Conservation (phyloP, 1,284 basidiomycete genomes). For the Ustilago shanxiensis region DNA sequence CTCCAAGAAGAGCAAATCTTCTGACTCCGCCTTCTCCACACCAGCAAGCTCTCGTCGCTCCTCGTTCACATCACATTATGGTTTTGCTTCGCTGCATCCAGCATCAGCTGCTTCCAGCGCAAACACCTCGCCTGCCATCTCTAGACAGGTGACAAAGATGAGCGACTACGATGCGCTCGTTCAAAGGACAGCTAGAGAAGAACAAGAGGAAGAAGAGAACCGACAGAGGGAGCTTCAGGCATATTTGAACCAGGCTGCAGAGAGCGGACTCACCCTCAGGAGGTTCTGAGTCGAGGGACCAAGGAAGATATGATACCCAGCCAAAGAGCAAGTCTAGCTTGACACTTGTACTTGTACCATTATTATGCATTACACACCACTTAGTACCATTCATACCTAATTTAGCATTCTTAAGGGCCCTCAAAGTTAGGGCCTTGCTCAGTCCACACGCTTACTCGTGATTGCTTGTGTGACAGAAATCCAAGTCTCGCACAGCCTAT, state of each 20-base stretch:
- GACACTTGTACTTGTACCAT: conserved; percentile 19
- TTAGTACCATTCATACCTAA: neutral
- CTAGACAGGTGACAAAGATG: conserved; percentile 39
- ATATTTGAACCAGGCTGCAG: conserved; percentile 36
- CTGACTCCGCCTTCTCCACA: conserved; percentile 40
- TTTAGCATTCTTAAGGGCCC: neutral
- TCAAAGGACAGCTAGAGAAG: conserved; percentile 20
- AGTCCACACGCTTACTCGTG: neutral
- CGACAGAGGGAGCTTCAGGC: conserved; percentile 29
- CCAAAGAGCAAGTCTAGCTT: neutral
- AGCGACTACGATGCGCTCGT: conserved; percentile 43
- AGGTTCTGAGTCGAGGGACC: conserved; percentile 23
- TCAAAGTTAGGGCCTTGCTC: neutral
- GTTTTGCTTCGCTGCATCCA: conserved; percentile 26
- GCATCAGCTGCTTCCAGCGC: conserved; percentile 37
- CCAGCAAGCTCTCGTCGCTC: conserved; percentile 38
- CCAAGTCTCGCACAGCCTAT: too few species aligned
- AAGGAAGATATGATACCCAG: conserved; percentile 15
- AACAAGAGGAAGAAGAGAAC: conserved; percentile 31
- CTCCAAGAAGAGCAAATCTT: conserved; percentile 6
- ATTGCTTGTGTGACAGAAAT: neutral
- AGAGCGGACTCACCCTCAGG: conserved; percentile 31
- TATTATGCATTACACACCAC: conserved; percentile 15
- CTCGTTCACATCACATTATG: conserved; percentile 32
- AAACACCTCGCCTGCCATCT: conserved; percentile 43